phyloP scores from a whole-genome alignment of 2,329 filamentous ascomycete genomes.

The Pyrenophora teres region DNA sequence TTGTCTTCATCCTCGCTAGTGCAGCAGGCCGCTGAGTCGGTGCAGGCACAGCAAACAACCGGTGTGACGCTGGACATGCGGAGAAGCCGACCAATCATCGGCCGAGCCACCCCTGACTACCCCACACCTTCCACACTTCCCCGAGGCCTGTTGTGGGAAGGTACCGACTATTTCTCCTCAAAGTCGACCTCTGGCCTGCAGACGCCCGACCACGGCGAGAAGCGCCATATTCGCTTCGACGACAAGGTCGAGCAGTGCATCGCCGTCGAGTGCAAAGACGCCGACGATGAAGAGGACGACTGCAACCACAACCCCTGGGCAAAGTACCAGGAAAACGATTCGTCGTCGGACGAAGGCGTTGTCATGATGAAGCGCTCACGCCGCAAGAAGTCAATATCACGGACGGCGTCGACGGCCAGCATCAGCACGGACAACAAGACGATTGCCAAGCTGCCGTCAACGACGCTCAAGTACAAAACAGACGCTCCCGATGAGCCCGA shows the following conservation, averaged over 20 bases:
- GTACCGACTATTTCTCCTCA: conserved; percentile 68
- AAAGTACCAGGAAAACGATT: conserved; percentile 53
- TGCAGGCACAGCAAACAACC: conserved; percentile 79
- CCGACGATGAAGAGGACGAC: conserved; percentile 66
- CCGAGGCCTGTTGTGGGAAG: conserved; percentile 64
- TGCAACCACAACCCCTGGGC: conserved; percentile 49
- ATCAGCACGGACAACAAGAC: conserved; percentile 73
- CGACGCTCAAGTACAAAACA: conserved; percentile 81
- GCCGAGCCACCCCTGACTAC: conserved; percentile 71
- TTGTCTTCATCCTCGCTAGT: conserved; percentile 85
- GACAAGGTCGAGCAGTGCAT: conserved; percentile 96
- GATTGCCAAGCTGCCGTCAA: conserved; percentile 85
- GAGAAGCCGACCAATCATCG: conserved; percentile 61
- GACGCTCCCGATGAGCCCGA: conserved; percentile 72
- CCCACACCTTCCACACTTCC: conserved; percentile 67
- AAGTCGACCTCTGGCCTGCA: conserved; percentile 71
- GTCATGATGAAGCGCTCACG: conserved; percentile 78
- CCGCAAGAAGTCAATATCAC: conserved; percentile 54
- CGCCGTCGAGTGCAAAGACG: conserved; percentile 83
- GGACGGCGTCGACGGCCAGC: conserved; percentile 61
- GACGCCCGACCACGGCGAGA: conserved; percentile 65
- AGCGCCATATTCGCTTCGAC: conserved; percentile 93
- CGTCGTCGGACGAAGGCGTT: conserved; percentile 72
- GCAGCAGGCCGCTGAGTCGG: conserved; percentile 84
- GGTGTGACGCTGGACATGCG: conserved; percentile 50